phyloP scores from a whole-genome alignment of 352 stramenopile genomes.

The Globisporangium canariense region DNA sequence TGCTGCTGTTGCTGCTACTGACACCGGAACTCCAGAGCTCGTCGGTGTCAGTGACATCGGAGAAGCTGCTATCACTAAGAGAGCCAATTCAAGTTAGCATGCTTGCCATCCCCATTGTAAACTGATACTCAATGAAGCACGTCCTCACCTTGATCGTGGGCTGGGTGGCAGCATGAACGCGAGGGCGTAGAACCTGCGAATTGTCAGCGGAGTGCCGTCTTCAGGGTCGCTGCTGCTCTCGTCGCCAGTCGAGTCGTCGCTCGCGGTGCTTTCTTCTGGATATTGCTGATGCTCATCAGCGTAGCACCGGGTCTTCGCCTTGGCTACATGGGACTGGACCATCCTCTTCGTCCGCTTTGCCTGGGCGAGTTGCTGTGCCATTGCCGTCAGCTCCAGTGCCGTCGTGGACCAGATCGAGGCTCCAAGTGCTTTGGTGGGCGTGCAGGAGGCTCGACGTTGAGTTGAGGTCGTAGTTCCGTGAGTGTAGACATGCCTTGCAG shows the following conservation, averaged over 20 bases:
- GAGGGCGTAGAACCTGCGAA: slow-evolving; percentile 10
- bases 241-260: slow-evolving; percentile 9
- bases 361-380: slow-evolving; percentile 3
- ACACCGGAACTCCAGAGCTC: slow-evolving; percentile 2
- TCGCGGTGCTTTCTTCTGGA: slow-evolving; percentile 1
- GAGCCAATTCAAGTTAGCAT: background rate
- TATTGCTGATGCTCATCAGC: background rate
- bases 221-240: slow-evolving; percentile 14
- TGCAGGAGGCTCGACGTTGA: background rate
- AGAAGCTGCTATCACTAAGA: background rate
- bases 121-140: background rate
- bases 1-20: background rate
- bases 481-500: background rate
- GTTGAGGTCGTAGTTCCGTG: background rate
- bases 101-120: background rate
- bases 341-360: background rate
- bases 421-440: background rate
- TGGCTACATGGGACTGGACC: background rate
- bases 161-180: background rate
- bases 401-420: slow-evolving; percentile 14
- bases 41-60: background rate
- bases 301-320: background rate
- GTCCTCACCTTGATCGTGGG: slow-evolving; percentile 1
- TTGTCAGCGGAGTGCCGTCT: background rate
- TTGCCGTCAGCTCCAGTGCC: slow-evolving; percentile 5